Conservation (phyloP, 495 filamentous ascomycete genomes). For the Tuber brumale region DNA sequence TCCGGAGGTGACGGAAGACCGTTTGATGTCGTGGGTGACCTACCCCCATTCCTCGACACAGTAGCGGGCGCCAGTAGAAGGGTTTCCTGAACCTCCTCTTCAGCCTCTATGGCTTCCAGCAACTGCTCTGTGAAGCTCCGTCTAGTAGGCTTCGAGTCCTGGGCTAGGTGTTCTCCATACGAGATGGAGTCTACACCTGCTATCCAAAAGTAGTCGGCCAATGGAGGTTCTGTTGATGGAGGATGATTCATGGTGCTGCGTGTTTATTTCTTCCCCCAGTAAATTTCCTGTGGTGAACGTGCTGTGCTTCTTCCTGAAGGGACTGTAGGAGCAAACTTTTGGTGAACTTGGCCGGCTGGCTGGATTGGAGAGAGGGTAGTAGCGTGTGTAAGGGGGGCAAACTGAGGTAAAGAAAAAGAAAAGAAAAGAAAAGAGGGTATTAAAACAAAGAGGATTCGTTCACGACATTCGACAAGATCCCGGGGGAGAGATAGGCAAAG, state of each 20-base stretch:
- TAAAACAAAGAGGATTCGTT: slow-evolving; percentile 43
- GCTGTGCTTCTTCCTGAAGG: slow-evolving; percentile 20
- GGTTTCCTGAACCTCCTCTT: slow-evolving; percentile 38
- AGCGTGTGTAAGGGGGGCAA: slow-evolving; percentile 30
- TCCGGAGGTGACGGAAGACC: slow-evolving; percentile 21
- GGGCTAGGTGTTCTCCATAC: slow-evolving; percentile 50
- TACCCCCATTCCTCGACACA: slow-evolving; percentile 26
- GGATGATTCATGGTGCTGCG: slow-evolving; percentile 32
- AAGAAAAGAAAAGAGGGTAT: slow-evolving; percentile 26
- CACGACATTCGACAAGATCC: slow-evolving; percentile 42
- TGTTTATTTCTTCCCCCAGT: slow-evolving; percentile 7
- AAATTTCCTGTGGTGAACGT: not conserved
- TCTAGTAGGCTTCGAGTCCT: slow-evolving; percentile 31
- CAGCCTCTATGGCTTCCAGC: slow-evolving; percentile 41
- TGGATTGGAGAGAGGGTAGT: slow-evolving; percentile 25
- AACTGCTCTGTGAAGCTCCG: slow-evolving; percentile 41
- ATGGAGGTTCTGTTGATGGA: slow-evolving; percentile 51
- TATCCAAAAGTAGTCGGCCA: slow-evolving; percentile 99
- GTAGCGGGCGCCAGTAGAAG: slow-evolving; percentile 16
- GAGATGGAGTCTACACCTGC: slow-evolving; percentile 75
- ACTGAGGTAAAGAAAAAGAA: slow-evolving; percentile 32
- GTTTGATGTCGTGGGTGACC: slow-evolving; percentile 19
- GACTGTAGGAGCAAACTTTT: slow-evolving; percentile 20
- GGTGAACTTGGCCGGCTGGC: slow-evolving; percentile 16
- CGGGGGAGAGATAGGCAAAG: slow-evolving; percentile 25